A percentile compares a stretch with the other conserved stretches of the same genome.
phyloP scores from a whole-genome alignment of 2,329 filamentous ascomycete genomes.

The Colletotrichum sp. region DNA sequence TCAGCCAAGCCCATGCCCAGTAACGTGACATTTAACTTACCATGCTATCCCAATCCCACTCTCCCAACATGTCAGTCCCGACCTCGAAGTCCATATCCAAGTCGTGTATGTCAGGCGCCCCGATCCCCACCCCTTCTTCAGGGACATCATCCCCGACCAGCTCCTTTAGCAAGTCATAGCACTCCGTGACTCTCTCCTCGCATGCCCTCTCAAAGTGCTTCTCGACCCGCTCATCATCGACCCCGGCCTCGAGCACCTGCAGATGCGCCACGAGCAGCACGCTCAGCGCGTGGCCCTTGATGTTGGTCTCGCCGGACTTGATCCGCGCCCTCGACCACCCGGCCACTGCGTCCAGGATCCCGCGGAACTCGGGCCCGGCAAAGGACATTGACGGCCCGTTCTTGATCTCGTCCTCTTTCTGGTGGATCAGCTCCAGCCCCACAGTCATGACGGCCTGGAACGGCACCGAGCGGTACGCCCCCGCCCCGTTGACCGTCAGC shows the following conservation, averaged over 20 bases:
- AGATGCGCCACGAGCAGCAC: constrained; percentile 40
- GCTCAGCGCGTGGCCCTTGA: constrained; percentile 42
- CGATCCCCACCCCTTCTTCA: background rate
- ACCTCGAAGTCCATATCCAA: constrained; percentile 16
- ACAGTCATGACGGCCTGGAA: constrained; percentile 46
- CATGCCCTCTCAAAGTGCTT: constrained; percentile 31
- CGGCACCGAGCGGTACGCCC: constrained; percentile 47
- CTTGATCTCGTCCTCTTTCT: constrained; percentile 45
- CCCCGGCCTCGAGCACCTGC: constrained; percentile 35
- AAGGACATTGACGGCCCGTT: constrained; percentile 33
- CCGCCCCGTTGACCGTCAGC: constrained; percentile 43
- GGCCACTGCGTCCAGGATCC: constrained; percentile 30
- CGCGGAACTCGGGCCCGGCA: constrained; percentile 34
- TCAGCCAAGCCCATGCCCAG: constrained; percentile 23
- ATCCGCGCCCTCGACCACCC: constrained; percentile 38
- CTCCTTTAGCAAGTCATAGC: constrained; percentile 37
- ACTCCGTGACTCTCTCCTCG: constrained; percentile 28
- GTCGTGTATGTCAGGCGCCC: background rate
- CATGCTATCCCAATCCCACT: constrained; percentile 34
- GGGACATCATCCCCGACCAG: constrained; percentile 29
- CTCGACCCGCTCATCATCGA: constrained; percentile 33
- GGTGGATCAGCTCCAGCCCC: constrained; percentile 50
- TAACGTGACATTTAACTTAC: constrained; percentile 33
- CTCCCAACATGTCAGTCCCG: constrained; percentile 25
- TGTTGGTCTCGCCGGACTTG: constrained; percentile 48